Base-by-base conservation (phyloP, 1,284 basidiomycete species). In the Boletellus deceptivus region DNA sequence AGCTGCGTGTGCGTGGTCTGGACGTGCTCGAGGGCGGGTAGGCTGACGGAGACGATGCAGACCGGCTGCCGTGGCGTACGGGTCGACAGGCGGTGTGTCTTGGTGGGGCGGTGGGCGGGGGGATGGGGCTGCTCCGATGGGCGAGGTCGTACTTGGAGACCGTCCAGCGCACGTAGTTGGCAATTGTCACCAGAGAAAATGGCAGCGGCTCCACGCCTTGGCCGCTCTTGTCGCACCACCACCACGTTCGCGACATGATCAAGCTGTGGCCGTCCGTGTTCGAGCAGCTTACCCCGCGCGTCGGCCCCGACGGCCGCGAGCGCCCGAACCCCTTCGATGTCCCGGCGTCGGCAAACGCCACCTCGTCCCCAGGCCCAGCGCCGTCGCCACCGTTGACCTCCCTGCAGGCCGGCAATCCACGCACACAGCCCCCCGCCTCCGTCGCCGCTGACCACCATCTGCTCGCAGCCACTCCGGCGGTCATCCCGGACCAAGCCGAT, bases 231-330 rank as follows among this genome's bases (percentile, higher is more conserved):
- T 47, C 42, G 33, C 33, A 20, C 54, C 11, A 59, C 53, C 56
- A 56, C 34, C 53, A 35, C 46, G 11, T 29, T 13, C 37, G 18
- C 61, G 45, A 87, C n/a, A n/a, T 87, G 82, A 74, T 89, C 59
- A 84, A 82, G 64, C 72, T 86, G 55, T 88, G 84, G 84, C 78
- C 83, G 4, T 72, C 76, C 40, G 74, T 78, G 36, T 71, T 83
- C 20, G 85, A 84, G 59, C 86, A 89, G 70, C 78, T 86, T 42
- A 93, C 90, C 2, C 89, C 90, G 35, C 78, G 79, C 57, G 80
- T 82, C 11, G 74, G 63, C 50, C 69, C 74, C 47, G 74, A 76
- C 53, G 69, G 73, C 54, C 75, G 74, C 50, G 83, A 86, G 60
- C 77, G 74, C 58, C 57, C 66, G 54, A 89, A 91, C 66, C 90